Evolutionary conservation across 805 yeast genomes (phyloP).

Genomic region (Metschnikowia picachoensis): DNA sequence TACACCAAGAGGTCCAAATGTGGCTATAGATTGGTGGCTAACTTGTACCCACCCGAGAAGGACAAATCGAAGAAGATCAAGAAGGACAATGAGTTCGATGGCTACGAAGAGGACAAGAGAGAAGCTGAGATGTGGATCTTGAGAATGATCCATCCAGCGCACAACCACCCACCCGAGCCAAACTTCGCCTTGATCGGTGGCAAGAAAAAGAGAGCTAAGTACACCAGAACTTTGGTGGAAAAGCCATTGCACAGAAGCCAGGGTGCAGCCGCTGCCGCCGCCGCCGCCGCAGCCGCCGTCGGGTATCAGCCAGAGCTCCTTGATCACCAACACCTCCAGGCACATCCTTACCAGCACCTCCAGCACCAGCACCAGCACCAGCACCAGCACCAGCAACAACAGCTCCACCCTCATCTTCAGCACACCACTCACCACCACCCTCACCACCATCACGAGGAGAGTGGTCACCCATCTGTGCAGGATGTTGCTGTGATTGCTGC

Average conservation of each 20-base stretch:
- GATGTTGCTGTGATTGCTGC: constrained; percentile 44
- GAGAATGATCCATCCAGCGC: constrained; percentile 44
- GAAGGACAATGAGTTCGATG: constrained; percentile 25
- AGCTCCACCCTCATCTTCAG: constrained; percentile 22
- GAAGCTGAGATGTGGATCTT: constrained; percentile 43
- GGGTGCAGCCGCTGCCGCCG: constrained; percentile 20
- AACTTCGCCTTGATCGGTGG: constrained; percentile 22
- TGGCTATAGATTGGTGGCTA: constrained; percentile 39
- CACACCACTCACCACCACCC: constrained; percentile 23
- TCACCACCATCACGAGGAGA: constrained; percentile 23
- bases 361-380: constrained; percentile 17
- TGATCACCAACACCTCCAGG: constrained; percentile 22
- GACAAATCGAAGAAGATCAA: constrained; percentile 33
- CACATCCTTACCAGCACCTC: constrained; percentile 19
- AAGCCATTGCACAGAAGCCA: constrained; percentile 36
- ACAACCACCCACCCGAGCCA: constrained; percentile 44
- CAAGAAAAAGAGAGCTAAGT: constrained; percentile 38
- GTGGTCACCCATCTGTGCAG: constrained; percentile 31
- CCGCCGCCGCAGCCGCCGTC: constrained; percentile 24
- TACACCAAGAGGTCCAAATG: constrained; percentile 46
- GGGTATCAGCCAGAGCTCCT: constrained; percentile 24
- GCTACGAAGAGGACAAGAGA: constrained; percentile 18
- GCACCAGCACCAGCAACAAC: constrained; percentile 23
- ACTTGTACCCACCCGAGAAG: constrained; percentile 41
- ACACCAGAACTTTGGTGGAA: constrained; percentile 40